phyloP scores from a whole-genome alignment of 108 stramenopile genomes.

The Nannochloropsis gaditana region DNA sequence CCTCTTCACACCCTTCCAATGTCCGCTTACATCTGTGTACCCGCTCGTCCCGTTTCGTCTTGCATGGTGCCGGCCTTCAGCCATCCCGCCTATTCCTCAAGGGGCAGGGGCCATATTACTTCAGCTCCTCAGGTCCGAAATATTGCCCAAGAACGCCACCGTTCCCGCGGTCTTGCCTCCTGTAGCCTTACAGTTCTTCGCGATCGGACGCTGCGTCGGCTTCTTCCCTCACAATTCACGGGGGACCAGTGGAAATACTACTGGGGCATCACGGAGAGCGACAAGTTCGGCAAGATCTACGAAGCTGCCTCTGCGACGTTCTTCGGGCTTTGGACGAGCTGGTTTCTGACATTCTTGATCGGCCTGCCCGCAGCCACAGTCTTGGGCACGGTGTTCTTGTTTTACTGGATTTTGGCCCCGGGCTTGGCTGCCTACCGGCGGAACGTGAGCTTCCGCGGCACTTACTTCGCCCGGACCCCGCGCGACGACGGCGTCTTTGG shows the following conservation, averaged over 20 bases:
- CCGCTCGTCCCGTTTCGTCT: no score
- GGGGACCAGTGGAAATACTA: conserved; percentile 42
- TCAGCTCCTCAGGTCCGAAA: no score
- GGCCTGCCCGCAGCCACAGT: conserved; percentile 34
- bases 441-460: conserved; percentile 30
- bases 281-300: conserved; percentile 36
- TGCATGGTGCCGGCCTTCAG: no score
- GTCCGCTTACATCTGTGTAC: no score
- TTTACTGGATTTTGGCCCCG: conserved; percentile 45
- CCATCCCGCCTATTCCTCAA: no score
- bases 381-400: conserved; percentile 41
- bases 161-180: not conserved
- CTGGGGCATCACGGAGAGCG: conserved; percentile 35
- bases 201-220: not conserved
- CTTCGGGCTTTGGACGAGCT: conserved; percentile 43
- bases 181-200: not conserved
- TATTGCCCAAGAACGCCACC: not conserved
- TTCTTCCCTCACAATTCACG: conserved; percentile 35
- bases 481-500: conserved; percentile 28
- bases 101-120: no score
- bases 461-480: conserved; percentile 21
- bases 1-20: no score
- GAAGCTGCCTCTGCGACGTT: conserved; percentile 39
- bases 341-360: conserved; percentile 41
- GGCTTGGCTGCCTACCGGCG: conserved; percentile 34